These are phyloP conservation scores for Stentor coeruleus DNA, from an alignment of 73 alveolate species.

Conservation along the genomic window DNA sequence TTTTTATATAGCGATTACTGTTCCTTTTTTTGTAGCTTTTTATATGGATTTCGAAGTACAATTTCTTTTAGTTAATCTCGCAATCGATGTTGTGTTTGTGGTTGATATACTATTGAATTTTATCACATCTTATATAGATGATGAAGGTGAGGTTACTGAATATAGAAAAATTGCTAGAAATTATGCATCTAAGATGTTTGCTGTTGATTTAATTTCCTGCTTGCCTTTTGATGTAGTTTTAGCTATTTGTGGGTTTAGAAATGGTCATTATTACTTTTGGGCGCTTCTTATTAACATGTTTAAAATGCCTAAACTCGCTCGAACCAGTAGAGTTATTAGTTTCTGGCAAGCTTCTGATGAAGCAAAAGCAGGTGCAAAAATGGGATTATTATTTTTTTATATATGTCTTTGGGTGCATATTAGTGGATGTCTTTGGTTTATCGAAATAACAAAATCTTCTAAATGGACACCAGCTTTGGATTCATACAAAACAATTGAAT, in stretches of 20 bases:
- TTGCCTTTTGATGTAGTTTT: slow-evolving; percentile 45
- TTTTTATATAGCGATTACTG: slow-evolving; percentile 43
- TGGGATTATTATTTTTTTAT: slow-evolving; percentile 40
- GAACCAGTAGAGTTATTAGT: slow-evolving; percentile 45
- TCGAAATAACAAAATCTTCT: slow-evolving; percentile 25
- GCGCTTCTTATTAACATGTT: slow-evolving; percentile 22
- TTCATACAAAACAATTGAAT: slow-evolving; percentile 25
- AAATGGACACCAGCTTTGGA: slow-evolving; percentile 62
- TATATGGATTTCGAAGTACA: slow-evolving; percentile 27
- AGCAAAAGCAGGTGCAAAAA: slow-evolving; percentile 36
- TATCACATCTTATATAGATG: slow-evolving; percentile 51
- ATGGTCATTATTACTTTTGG: not conserved
- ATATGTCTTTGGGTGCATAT: slow-evolving; percentile 47
- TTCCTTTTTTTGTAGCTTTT: slow-evolving; percentile 62
- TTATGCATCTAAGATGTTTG: slow-evolving; percentile 41
- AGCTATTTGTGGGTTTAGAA: not conserved
- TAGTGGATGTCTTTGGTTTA: slow-evolving; percentile 58
- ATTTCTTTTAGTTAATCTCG: not conserved
- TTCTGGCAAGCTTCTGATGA: slow-evolving; percentile 37
- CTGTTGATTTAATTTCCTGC: slow-evolving; percentile 48
- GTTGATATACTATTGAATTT: slow-evolving; percentile 39
- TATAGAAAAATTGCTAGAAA: slow-evolving; percentile 27
- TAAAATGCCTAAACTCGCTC: slow-evolving; percentile 40
- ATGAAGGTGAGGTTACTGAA: slow-evolving; percentile 53
- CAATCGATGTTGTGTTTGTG: not conserved